Percentiles rank a stretch among this genome's conserved stretches.
Conservation (phyloP, 2,329 filamentous ascomycete genomes). For the Aureobasidium sp. region DNA sequence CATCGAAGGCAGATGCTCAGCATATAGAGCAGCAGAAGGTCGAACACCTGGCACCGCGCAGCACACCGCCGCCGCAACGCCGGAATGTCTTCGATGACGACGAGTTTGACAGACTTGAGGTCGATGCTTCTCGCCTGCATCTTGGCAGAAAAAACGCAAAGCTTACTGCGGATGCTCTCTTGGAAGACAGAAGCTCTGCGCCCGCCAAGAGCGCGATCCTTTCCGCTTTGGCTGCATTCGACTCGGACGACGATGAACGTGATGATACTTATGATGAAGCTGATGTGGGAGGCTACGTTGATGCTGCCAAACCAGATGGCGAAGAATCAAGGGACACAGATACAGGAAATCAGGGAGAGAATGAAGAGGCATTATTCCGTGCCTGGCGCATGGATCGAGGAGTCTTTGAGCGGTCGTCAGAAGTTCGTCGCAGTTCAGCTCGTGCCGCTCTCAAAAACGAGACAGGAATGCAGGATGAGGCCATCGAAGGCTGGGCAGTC, state of each 20-base stretch:
- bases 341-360: conserved; percentile 30
- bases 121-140: conserved; percentile 61
- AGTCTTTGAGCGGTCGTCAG: conserved; percentile 63
- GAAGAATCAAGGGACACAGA: conserved; percentile 43
- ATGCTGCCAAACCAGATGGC: conserved; percentile 46
- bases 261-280: conserved; percentile 94
- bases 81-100: conserved; percentile 75
- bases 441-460: conserved; percentile 60
- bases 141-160: conserved; percentile 63
- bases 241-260: conserved; percentile 89
- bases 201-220: conserved; percentile 79
- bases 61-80: conserved; percentile 49
- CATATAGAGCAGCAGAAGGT: conserved; percentile 16
- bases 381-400: conserved; percentile 58
- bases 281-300: conserved; percentile 84
- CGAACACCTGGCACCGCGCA: conserved; percentile 45
- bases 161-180: conserved; percentile 62
- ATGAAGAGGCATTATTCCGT: conserved; percentile 66
- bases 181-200: conserved; percentile 55
- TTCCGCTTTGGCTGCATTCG: conserved; percentile 79
- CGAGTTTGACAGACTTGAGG: conserved; percentile 62
- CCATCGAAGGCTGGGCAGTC: conserved; percentile 86
- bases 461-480: conserved; percentile 86
- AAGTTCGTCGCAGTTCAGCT: conserved; percentile 56
- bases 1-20: conserved; percentile 2